Conservation (phyloP, 768 basidiomycete species). For the Russula sp. region DNA sequence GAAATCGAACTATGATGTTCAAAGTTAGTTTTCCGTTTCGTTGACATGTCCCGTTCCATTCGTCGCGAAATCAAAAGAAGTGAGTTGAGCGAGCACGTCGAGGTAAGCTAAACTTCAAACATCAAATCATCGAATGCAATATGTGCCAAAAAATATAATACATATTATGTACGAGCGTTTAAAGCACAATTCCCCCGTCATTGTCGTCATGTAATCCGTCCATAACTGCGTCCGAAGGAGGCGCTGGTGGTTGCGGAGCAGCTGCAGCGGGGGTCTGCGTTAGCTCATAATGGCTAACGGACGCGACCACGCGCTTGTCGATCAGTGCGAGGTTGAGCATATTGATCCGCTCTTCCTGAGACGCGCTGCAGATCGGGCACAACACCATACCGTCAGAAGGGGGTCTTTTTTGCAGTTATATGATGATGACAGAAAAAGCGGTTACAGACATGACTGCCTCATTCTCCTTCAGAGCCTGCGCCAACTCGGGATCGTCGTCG, state of each 20-base stretch:
- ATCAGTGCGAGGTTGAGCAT: constrained; percentile 60
- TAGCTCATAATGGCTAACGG: constrained; percentile 41
- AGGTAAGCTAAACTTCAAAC: not conserved
- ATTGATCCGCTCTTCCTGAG: constrained; percentile 68
- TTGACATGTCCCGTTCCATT: not conserved
- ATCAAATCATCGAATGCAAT: not conserved
- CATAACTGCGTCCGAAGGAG: not conserved
- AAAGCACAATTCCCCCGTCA: constrained; percentile 20
- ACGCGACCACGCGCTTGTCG: constrained; percentile 46
- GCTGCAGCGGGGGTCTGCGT: not conserved
- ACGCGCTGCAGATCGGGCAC: constrained; percentile 42
- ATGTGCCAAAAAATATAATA: not conserved
- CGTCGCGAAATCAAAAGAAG: not conserved
- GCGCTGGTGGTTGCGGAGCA: not conserved
- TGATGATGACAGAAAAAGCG: no score
- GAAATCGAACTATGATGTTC: not conserved
- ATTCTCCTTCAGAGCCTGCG: constrained; percentile 64
- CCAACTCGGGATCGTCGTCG: constrained; percentile 50
- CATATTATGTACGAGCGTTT: not conserved
- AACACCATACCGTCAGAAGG: not conserved
- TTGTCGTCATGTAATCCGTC: not conserved
- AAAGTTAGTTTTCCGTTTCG: not conserved
- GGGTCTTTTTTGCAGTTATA: not conserved
- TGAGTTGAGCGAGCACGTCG: not conserved
- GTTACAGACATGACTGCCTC: constrained; percentile 55